phyloP scores from a whole-genome alignment of 345 rosid genomes.

The Crucihimalaya himalaica region DNA sequence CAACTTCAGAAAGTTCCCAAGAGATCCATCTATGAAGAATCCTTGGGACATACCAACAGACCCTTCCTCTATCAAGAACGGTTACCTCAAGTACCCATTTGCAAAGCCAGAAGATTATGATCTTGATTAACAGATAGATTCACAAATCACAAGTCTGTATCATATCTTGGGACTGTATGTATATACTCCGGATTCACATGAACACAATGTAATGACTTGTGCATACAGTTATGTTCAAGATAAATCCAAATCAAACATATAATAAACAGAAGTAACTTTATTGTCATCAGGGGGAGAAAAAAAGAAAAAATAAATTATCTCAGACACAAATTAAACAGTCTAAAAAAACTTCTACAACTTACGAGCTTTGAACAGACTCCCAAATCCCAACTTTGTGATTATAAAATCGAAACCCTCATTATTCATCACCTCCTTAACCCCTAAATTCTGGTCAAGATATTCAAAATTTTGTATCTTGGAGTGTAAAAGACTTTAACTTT shows the following conservation, averaged over 20 bases:
- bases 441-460: conserved; percentile 23
- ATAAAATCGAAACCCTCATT: conserved; percentile 31
- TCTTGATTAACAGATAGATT: not conserved
- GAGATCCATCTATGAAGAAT: conserved; percentile 77
- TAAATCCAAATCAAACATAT: conserved; percentile 17
- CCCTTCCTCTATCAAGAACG: conserved; percentile 55
- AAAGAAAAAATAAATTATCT: conserved; percentile 23
- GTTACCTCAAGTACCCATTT: conserved; percentile 62
- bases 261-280: conserved; percentile 31
- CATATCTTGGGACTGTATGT: conserved; percentile 1
- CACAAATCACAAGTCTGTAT: not conserved
- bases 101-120: conserved; percentile 85
- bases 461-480: conserved; percentile 33
- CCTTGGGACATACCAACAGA: conserved; percentile 86
- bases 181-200: conserved; percentile 4
- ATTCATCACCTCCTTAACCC: conserved; percentile 31
- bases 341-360: conserved; percentile 25
- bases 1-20: conserved; percentile 87
- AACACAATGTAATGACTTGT: conserved; percentile 19
- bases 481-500: conserved; percentile 33
- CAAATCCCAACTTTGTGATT: conserved; percentile 7
- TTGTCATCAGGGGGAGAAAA: conserved; percentile 11
- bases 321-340: conserved; percentile 26
- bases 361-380: conserved; percentile 23
- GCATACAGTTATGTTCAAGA: conserved; percentile 11